Percentiles rank a stretch among this genome's conserved stretches.
Conservation (phyloP, 2,329 filamentous ascomycete genomes). For the Alternaria arborescens region DNA sequence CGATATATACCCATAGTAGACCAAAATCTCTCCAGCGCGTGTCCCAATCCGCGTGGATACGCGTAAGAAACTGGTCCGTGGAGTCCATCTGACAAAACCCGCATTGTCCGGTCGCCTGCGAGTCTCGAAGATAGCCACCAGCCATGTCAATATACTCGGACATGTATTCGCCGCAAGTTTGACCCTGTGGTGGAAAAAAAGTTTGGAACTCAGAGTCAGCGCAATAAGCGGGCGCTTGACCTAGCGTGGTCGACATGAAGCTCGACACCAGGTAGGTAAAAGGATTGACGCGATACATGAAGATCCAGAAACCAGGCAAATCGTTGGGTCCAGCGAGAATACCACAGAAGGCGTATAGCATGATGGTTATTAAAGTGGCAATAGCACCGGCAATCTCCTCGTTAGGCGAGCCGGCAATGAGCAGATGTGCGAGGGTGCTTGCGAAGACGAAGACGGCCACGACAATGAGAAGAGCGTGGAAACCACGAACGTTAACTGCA, state of each 20-base stretch:
- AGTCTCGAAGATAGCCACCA: conserved; percentile 56
- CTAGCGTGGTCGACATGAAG: conserved; percentile 61
- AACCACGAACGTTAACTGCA: conserved; percentile 66
- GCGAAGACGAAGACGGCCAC: conserved; percentile 69
- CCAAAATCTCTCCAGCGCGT: conserved; percentile 69
- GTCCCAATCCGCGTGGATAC: conserved; percentile 53
- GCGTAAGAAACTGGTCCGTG: conserved; percentile 59
- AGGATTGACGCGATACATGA: conserved; percentile 75
- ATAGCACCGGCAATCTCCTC: conserved; percentile 73
- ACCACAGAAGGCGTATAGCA: conserved; percentile 57
- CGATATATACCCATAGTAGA: conserved; percentile 60
- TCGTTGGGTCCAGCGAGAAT: conserved; percentile 67
- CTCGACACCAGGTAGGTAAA: conserved; percentile 73
- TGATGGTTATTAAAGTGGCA: conserved; percentile 65
- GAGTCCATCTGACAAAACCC: conserved; percentile 58
- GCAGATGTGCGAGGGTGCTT: conserved; percentile 75
- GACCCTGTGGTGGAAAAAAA: conserved; percentile 50
- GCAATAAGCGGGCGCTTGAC: conserved; percentile 59
- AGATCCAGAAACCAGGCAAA: conserved; percentile 78
- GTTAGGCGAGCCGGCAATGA: conserved; percentile 73
- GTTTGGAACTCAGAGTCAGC: conserved; percentile 51
- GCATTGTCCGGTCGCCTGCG: conserved; percentile 53
- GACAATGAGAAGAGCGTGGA: conserved; percentile 72
- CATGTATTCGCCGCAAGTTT: conserved; percentile 58
- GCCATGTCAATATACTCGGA: conserved; percentile 48